These are phyloP conservation scores for Diplotaxis tenuifolia DNA, from an alignment of 345 rosid species.

Conservation along the genomic window DNA sequence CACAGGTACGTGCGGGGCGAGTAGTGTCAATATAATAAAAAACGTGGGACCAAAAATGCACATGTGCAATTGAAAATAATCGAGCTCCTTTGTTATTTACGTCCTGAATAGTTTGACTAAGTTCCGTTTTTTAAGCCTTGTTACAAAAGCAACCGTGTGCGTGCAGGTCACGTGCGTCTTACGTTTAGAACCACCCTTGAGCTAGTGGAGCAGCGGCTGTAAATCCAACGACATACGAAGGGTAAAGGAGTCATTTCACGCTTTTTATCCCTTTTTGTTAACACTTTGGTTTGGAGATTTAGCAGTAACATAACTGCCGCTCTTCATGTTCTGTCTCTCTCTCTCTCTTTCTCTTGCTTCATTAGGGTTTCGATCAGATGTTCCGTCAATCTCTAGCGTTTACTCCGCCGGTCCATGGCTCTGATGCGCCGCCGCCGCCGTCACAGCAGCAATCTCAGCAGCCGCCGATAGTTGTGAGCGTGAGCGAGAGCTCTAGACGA, in stretches of 20 bases:
- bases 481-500: conserved; percentile 32
- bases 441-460: conserved; percentile 12
- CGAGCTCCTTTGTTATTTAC: not conserved
- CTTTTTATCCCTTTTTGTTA: not conserved
- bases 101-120: conserved; percentile 20
- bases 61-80: not conserved
- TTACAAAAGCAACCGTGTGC: conserved; percentile 11
- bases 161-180: conserved; percentile 36
- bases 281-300: conserved; percentile 16
- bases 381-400: conserved; percentile 33
- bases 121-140: conserved; percentile 15
- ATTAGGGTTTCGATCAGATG: conserved; percentile 32
- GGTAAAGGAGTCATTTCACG: not conserved
- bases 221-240: not conserved
- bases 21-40: not conserved
- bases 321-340: conserved; percentile 16
- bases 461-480: conserved; percentile 14
- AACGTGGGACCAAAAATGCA: conserved; percentile 9
- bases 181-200: conserved; percentile 14
- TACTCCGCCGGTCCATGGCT: conserved; percentile 31
- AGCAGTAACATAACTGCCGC: conserved; percentile 38
- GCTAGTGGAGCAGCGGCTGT: not conserved
- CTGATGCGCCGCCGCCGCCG: conserved; percentile 17
- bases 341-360: conserved; percentile 9
- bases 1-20: not conserved